Evolutionary conservation across 495 filamentous ascomycete species (phyloP), one percentile per base, ranked within the genome.

Genomic region (Wilcoxina mikolae): DNA sequence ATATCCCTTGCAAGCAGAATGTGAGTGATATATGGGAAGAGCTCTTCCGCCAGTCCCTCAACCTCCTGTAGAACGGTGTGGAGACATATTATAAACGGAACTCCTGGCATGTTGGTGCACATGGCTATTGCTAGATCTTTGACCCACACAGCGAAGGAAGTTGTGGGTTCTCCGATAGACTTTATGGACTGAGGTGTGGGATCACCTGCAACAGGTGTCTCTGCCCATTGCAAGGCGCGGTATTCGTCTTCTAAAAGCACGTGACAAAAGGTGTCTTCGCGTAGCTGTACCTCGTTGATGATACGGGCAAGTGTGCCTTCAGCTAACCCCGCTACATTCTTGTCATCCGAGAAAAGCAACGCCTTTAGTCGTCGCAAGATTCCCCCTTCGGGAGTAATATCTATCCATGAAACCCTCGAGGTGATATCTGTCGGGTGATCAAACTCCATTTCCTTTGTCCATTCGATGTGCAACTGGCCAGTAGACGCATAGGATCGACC

Each of bases 1-100:
- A 73, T 64, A 43, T 81, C 76, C 51, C 69, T 62, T 4, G 76
- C 63, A 20, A 96, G 71, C 24, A 85, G 77, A 42, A 89, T 71
- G 68, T 96, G 90, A 3, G 93, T 72, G 29, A 95, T 74, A 56
- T 81, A 88, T 3, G 85, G 87, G 49, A 95, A 78, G 1, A 82
- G 67, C 28, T 80, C 74, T 57, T 79, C 76, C 3, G 87, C 82
- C 43, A 94, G 74, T 0, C 76, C 79, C 51, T 76, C 73, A 18
- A 87, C 76, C 12, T 72, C 70, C 24, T 69, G 67, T 9, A 94
- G 69, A 31, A 86, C 71, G 2, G 75, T 75, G 26, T 73, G 69
- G 50, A 94, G 67, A 18, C 82, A 73, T 18, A 74, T 76, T 50
- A 90, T 72, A 18, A 93, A 73, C 3, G 81, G 74, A 63, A 84